Evolutionary conservation across 192 early-diverging fungal genomes (phyloP).

Genomic region (Coemansia erecta): DNA sequence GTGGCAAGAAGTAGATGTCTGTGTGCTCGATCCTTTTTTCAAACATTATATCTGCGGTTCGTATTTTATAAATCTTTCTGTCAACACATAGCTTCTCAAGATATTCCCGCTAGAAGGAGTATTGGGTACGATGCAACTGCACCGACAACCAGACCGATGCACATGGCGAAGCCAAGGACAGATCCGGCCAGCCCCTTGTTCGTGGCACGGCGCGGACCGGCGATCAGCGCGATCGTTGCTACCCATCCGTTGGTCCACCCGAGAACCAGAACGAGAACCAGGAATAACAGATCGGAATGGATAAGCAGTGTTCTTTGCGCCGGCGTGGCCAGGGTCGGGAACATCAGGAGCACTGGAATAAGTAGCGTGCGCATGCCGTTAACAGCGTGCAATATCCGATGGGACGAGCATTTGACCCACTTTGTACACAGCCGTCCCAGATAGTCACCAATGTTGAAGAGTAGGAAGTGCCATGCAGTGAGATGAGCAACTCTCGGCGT

Average conservation of each 20-base stretch:
- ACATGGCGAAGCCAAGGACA: slow-evolving; percentile 69
- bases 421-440: slow-evolving; percentile 58
- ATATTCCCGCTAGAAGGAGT: slow-evolving; percentile 34
- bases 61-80: not conserved
- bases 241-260: slow-evolving; percentile 68
- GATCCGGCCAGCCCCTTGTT: slow-evolving; percentile 64
- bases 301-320: slow-evolving; percentile 16
- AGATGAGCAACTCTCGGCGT: slow-evolving; percentile 21
- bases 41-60: no score
- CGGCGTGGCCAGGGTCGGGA: slow-evolving; percentile 29
- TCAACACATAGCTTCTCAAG: slow-evolving; percentile 8
- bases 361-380: slow-evolving; percentile 44
- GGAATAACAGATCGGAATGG: slow-evolving; percentile 42
- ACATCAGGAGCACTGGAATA: slow-evolving; percentile 55
- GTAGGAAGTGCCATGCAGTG: slow-evolving; percentile 69
- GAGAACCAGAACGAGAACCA: slow-evolving; percentile 58
- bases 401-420: slow-evolving; percentile 26
- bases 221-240: slow-evolving; percentile 64
- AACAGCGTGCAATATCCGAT: slow-evolving; percentile 35
- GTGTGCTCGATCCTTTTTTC: no score
- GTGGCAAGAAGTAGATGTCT: slow-evolving; percentile 15
- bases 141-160: slow-evolving; percentile 64
- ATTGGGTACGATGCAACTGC: slow-evolving; percentile 54
- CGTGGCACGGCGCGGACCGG: slow-evolving; percentile 40
- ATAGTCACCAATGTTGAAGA: slow-evolving; percentile 76